Evolutionary conservation across 371 early-diverging fungal genomes (phyloP), one percentile per base, ranked within the genome.

Genomic region (Thermomucor indicae-seudaticae): DNA sequence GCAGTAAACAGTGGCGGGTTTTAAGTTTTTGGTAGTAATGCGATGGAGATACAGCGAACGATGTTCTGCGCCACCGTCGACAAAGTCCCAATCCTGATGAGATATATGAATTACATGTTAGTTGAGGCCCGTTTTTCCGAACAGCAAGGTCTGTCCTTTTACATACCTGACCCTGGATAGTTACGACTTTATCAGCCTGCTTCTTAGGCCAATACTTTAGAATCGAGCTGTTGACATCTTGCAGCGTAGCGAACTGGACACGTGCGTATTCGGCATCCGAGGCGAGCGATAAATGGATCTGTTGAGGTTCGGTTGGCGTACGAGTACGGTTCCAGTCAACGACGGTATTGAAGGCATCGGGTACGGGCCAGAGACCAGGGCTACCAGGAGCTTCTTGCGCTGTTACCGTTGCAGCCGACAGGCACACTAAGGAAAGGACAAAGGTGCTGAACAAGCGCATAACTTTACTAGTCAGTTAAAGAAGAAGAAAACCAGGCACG

Each of bases 171-270:
- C 30, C 40, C 1, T 35, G 24, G 27, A 28, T 14, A 2, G 49
- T 48, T 7, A 19, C 10, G 11, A 37, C 2, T 12, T 17, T 14
- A 24, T 17, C 22, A 32, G 30, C 20, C 2, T 57, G 11, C 4
- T 23, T 49, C 35, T 64, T 66, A n/a, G 70, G 62, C 75, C 75
- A 75, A 37, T 75, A 75, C 19, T 44, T 31, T n/a, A 75, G 40
- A 3, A 57, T 27, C n/a, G 65, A 54, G 4, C 48, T 25, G 3
- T 57, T 19, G 16, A 66, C 45, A 19, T 46, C 27, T 0, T 37
- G 53, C 25, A 60, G 22, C 7, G 75, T 75, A 32, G 72, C 64
- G 42, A 75, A 75, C 47, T 71, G 60, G 5, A 75, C 56, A 31
- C 58, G 66, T n/a, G 62, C 62, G 50, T 49, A 62, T 28, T 65